These are phyloP conservation scores for Scortechinia acanthostroma DNA, from an alignment of 2,329 filamentous ascomycete genomes.

Conservation along the genomic window DNA sequence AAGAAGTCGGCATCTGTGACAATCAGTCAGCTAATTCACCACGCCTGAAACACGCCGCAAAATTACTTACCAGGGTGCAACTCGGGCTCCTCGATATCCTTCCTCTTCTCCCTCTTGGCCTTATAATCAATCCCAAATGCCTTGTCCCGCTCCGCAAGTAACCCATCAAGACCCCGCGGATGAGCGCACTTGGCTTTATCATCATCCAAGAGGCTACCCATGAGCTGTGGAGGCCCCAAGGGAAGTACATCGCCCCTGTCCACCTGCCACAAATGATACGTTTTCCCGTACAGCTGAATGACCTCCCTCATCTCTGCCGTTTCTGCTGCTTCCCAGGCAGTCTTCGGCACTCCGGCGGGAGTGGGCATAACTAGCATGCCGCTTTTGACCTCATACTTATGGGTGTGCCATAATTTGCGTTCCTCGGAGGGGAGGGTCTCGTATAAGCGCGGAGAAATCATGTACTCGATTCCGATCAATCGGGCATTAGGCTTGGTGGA, in stretches of 20 bases:
- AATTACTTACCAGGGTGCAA: constrained; percentile 21
- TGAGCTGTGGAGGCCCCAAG: constrained; percentile 44
- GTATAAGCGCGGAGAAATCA: constrained; percentile 47
- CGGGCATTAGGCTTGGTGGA: constrained; percentile 39
- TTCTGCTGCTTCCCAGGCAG: constrained; percentile 48
- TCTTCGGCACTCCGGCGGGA: constrained; percentile 19
- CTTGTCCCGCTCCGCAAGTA: constrained; percentile 39
- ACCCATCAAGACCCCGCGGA: constrained; percentile 16
- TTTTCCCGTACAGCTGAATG: constrained; percentile 48
- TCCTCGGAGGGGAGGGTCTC: constrained; percentile 39
- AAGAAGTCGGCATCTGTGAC: too few species aligned
- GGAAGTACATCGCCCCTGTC: constrained; percentile 48
- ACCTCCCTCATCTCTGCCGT: constrained; percentile 53
- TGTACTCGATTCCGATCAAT: constrained; percentile 56
- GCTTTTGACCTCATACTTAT: constrained; percentile 31
- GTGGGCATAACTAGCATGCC: constrained; percentile 1
- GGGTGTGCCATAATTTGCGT: constrained; percentile 49
- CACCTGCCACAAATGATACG: constrained; percentile 56
- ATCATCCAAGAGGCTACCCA: constrained; percentile 40
- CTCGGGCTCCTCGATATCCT: constrained; percentile 38
- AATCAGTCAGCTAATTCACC: too few species aligned
- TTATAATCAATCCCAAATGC: constrained; percentile 40
- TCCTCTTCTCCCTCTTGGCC: constrained; percentile 42
- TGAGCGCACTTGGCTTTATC: constrained; percentile 14
- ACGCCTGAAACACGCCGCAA: too few species aligned